Evolutionary conservation across 257 asterid species (phyloP), one percentile per base, ranked within the genome.

Genomic region (Cordia subcordata): DNA sequence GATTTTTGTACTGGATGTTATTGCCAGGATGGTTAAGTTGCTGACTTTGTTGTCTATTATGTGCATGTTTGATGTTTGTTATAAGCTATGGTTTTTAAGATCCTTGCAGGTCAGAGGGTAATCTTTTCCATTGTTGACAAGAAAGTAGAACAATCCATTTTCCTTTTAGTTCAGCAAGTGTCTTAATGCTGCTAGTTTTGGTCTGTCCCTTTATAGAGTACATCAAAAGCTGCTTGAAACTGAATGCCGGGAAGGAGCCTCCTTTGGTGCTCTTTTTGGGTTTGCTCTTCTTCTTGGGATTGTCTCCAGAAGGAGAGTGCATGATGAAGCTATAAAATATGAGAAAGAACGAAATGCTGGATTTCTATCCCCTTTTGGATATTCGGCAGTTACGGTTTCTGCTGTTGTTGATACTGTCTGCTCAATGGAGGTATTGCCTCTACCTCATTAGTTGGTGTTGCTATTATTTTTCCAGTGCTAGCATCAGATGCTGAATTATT

Each of bases 311-410:
- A 75, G 90, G 71, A 81, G 88, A 73, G 98, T 87, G 56, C 72
- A 83, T 69, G 59, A 65, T 70, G 96, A 90, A 79, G 88, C 98
- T 60, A 68, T 87, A 63, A 83, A 80, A 40, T 90, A 90, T 53
- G 96, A 90, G 79, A 87, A 79, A 79, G 96, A 87, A 75, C 74
- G 90, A 72, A 90, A 79, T 67, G 96, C 85, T 49, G 96, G 96
- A 23, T 80, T 80, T 79, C 61, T 85, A 72, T 85, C 94, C n/a
- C 95, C 94, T 49, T 87, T 90, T 79, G 98, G 98, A 58, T 90
- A 80, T 70, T 90, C 96, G 13, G 74, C 82, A 23, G 27, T 69
- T 61, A 81, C 88, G 13, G 84, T 77, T 53, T 77, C 89, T 62
- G 88, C 98, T 38, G 85, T 90, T 50, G 74, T 87, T 21, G 65